phyloP scores from a whole-genome alignment of 176 grass and related monocot species.

The Zoysia pacifica region DNA sequence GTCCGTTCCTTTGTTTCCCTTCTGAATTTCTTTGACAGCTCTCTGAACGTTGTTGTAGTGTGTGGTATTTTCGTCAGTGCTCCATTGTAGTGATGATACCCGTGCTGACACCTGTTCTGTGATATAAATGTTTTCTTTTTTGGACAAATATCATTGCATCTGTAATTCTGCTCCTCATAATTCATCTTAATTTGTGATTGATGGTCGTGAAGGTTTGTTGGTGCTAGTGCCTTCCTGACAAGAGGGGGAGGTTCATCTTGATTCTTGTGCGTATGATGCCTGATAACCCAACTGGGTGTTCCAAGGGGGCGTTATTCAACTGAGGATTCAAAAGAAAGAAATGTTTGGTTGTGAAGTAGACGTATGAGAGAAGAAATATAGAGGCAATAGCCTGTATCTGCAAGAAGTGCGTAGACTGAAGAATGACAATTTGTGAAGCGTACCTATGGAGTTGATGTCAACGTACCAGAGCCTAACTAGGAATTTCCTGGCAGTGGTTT shows the following conservation, averaged over 20 bases:
- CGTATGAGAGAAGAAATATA: not conserved
- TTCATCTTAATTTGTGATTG: not conserved
- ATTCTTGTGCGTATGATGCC: not conserved
- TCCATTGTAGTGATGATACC: not conserved
- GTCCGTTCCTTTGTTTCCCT: slow-evolving; percentile 13
- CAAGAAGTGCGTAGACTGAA: not conserved
- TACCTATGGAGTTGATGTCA: not conserved
- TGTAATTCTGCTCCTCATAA: not conserved
- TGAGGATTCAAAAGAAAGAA: not conserved
- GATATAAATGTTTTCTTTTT: not conserved
- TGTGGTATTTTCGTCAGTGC: not conserved
- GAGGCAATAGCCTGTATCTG: not conserved
- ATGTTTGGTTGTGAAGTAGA: not conserved
- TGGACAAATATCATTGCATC: not conserved
- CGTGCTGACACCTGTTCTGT: not conserved
- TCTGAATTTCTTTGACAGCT: not conserved
- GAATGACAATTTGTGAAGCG: not conserved
- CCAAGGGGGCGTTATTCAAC: not conserved
- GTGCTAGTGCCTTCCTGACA: not conserved
- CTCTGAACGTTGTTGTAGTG: slow-evolving; percentile 4
- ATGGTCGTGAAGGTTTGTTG: not conserved
- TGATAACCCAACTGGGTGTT: not conserved
- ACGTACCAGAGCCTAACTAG: not conserved
- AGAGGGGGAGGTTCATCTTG: not conserved
- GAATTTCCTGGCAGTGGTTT: not conserved